Evolutionary conservation across 2,329 filamentous ascomycete genomes (phyloP).

Genomic region (Phyllosticta paracitricarpa): DNA sequence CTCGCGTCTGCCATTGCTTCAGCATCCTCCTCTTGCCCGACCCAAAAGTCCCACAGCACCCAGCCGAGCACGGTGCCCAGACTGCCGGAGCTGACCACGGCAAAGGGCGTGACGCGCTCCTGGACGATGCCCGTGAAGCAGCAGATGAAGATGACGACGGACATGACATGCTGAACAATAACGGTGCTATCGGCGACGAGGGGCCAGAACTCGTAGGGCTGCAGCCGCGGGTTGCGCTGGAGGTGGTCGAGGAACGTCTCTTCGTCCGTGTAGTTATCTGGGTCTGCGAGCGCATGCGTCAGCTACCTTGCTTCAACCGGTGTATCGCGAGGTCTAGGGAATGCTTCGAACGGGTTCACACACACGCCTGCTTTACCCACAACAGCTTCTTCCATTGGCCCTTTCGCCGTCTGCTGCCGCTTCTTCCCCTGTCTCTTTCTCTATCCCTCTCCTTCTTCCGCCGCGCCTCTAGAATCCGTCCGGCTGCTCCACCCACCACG

Average conservation of each 20-base stretch:
- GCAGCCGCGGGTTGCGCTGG: constrained; percentile 83
- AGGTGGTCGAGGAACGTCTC: constrained; percentile 93
- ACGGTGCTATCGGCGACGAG: constrained; percentile 90
- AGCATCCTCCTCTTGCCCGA: constrained; percentile 57
- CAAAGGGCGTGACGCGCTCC: constrained; percentile 78
- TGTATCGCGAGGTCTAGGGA: background rate
- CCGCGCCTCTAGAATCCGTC: constrained; percentile 18
- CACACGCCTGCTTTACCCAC: constrained; percentile 95
- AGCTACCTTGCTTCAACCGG: background rate
- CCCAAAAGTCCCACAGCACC: constrained; percentile 87
- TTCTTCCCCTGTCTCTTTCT: constrained; percentile 41
- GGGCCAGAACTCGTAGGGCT: constrained; percentile 97
- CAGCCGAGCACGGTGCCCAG: constrained; percentile 77
- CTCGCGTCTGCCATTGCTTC: constrained; percentile 18
- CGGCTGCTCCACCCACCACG: constrained; percentile 16
- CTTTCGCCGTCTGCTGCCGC: constrained; percentile 57
- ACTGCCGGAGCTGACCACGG: constrained; percentile 77
- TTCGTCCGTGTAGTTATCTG: constrained; percentile 98
- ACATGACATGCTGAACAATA: constrained; percentile 93
- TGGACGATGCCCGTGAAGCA: constrained; percentile 88
- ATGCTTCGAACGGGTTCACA: constrained; percentile 21
- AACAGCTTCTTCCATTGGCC: constrained; percentile 88
- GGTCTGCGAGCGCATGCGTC: constrained; percentile 45
- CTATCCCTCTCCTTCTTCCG: constrained; percentile 37
- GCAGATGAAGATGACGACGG: constrained; percentile 86